Evolutionary conservation across 768 basidiomycete species (phyloP).

Genomic region (Suillus subluteus): DNA sequence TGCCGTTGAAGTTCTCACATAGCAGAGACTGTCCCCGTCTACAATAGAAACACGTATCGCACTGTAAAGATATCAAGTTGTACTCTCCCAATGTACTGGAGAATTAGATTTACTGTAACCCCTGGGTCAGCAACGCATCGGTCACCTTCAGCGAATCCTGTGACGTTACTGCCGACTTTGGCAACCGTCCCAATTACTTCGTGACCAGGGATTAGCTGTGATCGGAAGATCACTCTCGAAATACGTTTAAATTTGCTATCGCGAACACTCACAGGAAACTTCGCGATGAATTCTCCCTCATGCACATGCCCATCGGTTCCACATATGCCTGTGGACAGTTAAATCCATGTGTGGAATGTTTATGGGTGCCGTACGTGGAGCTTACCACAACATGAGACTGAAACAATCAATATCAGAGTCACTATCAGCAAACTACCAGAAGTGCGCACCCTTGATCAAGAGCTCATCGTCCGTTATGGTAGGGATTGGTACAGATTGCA

Average conservation of each 20-base stretch:
- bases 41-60: slow-evolving; percentile 44
- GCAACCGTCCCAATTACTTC: slow-evolving; percentile 40
- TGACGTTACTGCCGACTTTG: slow-evolving; percentile 44
- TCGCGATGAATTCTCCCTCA: slow-evolving; percentile 66
- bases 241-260: slow-evolving; percentile 13
- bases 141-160: slow-evolving; percentile 45
- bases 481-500: slow-evolving; percentile 55
- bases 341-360: not conserved
- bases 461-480: slow-evolving; percentile 57
- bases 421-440: slow-evolving; percentile 13
- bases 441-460: slow-evolving; percentile 54
- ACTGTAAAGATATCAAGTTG: slow-evolving; percentile 19
- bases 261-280: slow-evolving; percentile 47
- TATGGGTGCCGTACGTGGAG: slow-evolving; percentile 13
- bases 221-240: not conserved
- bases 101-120: slow-evolving; percentile 25
- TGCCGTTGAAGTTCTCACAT: slow-evolving; percentile 43
- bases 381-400: slow-evolving; percentile 50
- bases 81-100: not conserved
- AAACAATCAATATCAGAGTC: not conserved
- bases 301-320: slow-evolving; percentile 70
- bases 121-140: slow-evolving; percentile 47
- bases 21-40: slow-evolving; percentile 40
- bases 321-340: slow-evolving; percentile 47
- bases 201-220: not conserved